phyloP scores from a whole-genome alignment of 805 yeast species.

The Myxozyma mucilagina region DNA sequence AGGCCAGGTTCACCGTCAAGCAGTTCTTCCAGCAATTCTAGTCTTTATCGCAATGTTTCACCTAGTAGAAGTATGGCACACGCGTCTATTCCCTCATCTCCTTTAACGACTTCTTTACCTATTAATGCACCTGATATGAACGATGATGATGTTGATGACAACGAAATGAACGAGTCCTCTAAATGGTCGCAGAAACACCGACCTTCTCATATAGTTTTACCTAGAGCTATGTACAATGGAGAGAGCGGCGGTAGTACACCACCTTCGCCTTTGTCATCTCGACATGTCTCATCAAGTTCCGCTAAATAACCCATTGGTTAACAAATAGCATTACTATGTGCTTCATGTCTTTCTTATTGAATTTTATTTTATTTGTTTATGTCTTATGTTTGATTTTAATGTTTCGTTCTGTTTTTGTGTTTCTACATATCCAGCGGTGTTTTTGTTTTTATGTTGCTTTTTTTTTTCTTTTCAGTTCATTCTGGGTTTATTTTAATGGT shows the following conservation, averaged over 20 bases:
- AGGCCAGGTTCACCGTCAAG: constrained; percentile 29
- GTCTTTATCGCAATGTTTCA: constrained; percentile 23
- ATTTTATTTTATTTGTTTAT: too few relatives aligned
- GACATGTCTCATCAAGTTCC: constrained; percentile 13
- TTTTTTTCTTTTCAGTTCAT: too few relatives aligned
- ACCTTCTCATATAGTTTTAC: not conserved
- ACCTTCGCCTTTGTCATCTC: constrained; percentile 18
- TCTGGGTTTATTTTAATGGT: too few relatives aligned
- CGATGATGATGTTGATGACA: constrained; percentile 1
- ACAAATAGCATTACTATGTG: not conserved
- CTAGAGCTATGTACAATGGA: not conserved
- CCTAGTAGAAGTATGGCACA: constrained; percentile 16
- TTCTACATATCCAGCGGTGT: too few relatives aligned
- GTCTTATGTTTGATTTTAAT: too few relatives aligned
- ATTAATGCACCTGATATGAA: constrained; percentile 10
- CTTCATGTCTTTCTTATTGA: too few relatives aligned
- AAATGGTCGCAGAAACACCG: not conserved
- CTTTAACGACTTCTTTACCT: constrained; percentile 24
- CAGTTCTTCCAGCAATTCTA: constrained; percentile 21
- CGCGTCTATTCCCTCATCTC: constrained; percentile 26
- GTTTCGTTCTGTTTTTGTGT: too few relatives aligned
- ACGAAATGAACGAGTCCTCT: not conserved
- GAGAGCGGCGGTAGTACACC: constrained; percentile 6
- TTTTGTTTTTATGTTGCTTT: too few relatives aligned
- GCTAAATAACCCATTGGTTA: not conserved